phyloP scores from a whole-genome alignment of 257 asterid species.

The Solanum bulbocastanum region DNA sequence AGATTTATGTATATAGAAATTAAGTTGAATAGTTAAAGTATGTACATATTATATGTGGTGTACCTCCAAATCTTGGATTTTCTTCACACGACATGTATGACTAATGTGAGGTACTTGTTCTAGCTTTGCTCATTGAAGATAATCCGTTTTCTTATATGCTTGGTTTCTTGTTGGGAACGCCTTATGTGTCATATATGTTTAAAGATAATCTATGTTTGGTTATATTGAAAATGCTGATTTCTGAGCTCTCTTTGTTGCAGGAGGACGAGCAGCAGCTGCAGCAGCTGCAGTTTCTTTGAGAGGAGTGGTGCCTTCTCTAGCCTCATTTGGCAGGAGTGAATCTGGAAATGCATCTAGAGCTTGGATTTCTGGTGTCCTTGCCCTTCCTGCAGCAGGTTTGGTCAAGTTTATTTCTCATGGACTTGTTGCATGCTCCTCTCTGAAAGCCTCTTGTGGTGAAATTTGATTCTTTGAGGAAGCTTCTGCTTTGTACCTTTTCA shows the following conservation, averaged over 20 bases:
- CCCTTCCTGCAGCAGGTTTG: slow-evolving; percentile 91
- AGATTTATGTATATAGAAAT: neutral
- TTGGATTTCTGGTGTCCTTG: slow-evolving; percentile 69
- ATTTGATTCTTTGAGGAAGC: neutral
- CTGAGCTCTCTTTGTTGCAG: slow-evolving; percentile 23
- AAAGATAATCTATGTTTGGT: neutral
- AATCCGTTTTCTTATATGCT: neutral
- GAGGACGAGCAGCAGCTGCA: slow-evolving; percentile 75
- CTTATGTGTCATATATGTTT: neutral
- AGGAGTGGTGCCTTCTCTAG: slow-evolving; percentile 55
- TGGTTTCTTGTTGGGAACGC: neutral
- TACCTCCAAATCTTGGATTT: neutral
- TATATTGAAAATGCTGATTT: neutral
- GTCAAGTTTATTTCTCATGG: slow-evolving; percentile 1
- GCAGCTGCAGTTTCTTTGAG: slow-evolving; percentile 58
- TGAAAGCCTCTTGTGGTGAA: neutral
- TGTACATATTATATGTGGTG: neutral
- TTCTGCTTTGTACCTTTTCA: neutral
- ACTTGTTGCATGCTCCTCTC: neutral
- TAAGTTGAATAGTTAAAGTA: neutral
- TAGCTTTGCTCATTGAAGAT: neutral
- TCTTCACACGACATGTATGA: neutral
- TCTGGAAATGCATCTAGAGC: slow-evolving; percentile 50
- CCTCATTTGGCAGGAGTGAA: slow-evolving; percentile 44
- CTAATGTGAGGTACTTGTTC: neutral